Conservation (phyloP, 1,284 basidiomycete species). For the Trichosporon asahii region DNA sequence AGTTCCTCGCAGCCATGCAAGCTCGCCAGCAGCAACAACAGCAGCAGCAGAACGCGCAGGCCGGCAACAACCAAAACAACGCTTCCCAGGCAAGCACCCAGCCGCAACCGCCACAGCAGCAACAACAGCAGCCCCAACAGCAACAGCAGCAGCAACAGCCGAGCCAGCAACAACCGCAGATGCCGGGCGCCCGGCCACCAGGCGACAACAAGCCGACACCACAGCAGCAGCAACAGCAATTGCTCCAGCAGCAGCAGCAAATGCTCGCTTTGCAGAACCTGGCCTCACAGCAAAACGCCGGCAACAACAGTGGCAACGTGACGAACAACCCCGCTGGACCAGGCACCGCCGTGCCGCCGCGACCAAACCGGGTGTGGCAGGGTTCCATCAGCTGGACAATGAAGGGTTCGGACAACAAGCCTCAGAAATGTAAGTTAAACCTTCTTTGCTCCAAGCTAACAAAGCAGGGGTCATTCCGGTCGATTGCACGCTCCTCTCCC, state of each 20-base stretch:
- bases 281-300: constrained; percentile 10
- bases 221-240: constrained; percentile 8
- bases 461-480: constrained; percentile 21
- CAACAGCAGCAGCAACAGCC: constrained; percentile 10
- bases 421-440: constrained; percentile 11
- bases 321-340: not conserved
- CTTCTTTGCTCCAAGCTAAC: not conserved
- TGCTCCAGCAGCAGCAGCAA: constrained; percentile 19
- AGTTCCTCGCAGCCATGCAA: constrained; percentile 22
- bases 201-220: not conserved
- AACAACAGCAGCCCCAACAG: constrained; percentile 9
- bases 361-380: constrained; percentile 17
- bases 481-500: constrained; percentile 19
- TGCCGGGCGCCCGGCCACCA: not conserved
- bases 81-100: not conserved
- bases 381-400: constrained; percentile 24
- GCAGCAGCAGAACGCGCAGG: constrained; percentile 11
- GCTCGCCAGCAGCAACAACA: constrained; percentile 17
- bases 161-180: constrained; percentile 8
- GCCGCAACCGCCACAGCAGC: constrained; percentile 11
- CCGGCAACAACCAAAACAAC: not conserved
- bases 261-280: constrained; percentile 13
- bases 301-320: constrained; percentile 2
- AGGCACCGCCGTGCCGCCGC: not conserved
- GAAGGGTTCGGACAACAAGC: constrained; percentile 16